Evolutionary conservation across 2,329 filamentous ascomycete species (phyloP).

Genomic region (Canariomyces notabilis): DNA sequence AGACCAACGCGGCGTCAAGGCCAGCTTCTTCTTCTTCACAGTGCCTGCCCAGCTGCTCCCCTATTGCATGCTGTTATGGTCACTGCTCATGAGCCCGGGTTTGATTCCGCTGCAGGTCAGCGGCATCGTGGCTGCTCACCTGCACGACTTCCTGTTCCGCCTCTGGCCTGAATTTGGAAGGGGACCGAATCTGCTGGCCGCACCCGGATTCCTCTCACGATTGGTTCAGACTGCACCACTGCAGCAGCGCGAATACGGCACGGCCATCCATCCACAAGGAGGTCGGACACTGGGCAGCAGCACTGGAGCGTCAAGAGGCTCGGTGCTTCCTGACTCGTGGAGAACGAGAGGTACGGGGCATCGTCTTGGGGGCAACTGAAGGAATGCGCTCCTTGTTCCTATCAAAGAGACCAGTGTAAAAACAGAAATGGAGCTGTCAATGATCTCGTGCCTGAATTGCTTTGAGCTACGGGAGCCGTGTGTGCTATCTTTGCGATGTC

Average conservation of each 20-base stretch:
- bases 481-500: neutral
- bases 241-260: conserved; percentile 55
- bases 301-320: conserved; percentile 38
- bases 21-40: conserved; percentile 75
- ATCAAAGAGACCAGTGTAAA: neutral
- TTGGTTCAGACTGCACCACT: conserved; percentile 54
- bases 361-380: conserved; percentile 49
- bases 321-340: conserved; percentile 60
- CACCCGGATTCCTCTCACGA: conserved; percentile 65
- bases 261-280: conserved; percentile 43
- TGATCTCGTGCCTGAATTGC: neutral
- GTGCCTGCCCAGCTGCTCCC: conserved; percentile 80
- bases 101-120: conserved; percentile 60
- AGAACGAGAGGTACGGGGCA: conserved; percentile 56
- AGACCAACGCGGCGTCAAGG: conserved; percentile 72
- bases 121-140: conserved; percentile 81
- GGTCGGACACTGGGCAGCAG: conserved; percentile 34
- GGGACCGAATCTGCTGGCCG: conserved; percentile 69
- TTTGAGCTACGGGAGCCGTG: neutral
- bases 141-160: conserved; percentile 84
- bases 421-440: conserved; percentile 1
- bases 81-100: conserved; percentile 61
- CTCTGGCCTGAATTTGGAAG: conserved; percentile 87
- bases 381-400: neutral
- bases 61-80: conserved; percentile 70